Base-by-base conservation (phyloP, 164 flowering plant species). In the Aristolochia californica region DNA sequence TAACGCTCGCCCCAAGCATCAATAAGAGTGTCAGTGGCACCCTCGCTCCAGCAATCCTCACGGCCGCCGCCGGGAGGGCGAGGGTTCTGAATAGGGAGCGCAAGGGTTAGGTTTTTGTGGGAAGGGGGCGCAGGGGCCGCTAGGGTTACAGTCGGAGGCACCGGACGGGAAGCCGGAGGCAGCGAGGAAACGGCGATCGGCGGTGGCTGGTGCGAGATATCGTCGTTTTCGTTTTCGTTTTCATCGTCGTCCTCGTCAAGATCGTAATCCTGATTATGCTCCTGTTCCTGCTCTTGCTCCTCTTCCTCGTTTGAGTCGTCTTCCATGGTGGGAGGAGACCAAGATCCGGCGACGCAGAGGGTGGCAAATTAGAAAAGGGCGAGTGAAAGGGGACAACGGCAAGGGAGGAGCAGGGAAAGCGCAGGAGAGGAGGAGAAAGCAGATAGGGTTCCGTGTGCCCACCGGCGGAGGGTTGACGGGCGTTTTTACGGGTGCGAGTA, bases 1-100 rank as follows among this genome's bases (percentile, higher is more conserved):
- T 86, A 89, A 49, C 97, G 61, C 57, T 89, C 97, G 0, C 97
- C 97, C 97, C 97, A 89, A 2, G 97, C 97, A 21, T 86, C 91
- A 43, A 89, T 84, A 25, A 89, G 68, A 47, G 82, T 80, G 38
- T 74, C 69, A 28, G 97, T 86, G 11, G 95, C 91, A 0, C 76
- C 91, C 53, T 86, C 95, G 75, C 89, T 86, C 97, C 97, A 89
- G 68, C 95, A 89, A 54, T 89, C 97, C 62, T 89, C 97, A 7
- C 97, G 68, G 11, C 88, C 91, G 30, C 70, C 54, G 54, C 54
- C 61, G 27, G 85, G 10, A 81, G 75, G 17, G 84, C 84, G 7
- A 84, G 72, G 45, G 84, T 74, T 14, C 80, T 63, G 47, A 74
- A 54, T 26, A 17, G 54, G 54, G 28, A 26, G 5, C 27, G 54